phyloP scores from a whole-genome alignment of 140 eudicot genomes.

The Flaveria floridana region DNA sequence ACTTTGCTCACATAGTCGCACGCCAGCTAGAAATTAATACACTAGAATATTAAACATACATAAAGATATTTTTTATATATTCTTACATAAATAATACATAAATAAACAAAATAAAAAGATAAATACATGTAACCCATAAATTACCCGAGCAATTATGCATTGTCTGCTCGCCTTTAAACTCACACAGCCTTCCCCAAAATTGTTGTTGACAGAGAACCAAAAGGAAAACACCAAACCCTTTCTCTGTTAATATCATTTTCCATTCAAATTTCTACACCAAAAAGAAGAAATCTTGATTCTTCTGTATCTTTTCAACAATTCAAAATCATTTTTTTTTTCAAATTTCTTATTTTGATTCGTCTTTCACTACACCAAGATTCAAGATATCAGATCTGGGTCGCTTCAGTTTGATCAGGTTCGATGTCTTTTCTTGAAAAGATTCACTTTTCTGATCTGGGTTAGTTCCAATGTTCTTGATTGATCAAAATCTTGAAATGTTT shows the following conservation, averaged over 20 bases:
- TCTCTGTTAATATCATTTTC: slow-evolving; percentile 10
- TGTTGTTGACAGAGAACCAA: slow-evolving; percentile 32
- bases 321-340: slow-evolving; percentile 17
- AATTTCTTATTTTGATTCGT: slow-evolving; percentile 8
- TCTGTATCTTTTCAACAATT: not conserved
- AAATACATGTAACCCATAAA: slow-evolving; percentile 33
- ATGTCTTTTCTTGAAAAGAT: slow-evolving; percentile 10
- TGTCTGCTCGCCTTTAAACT: slow-evolving; percentile 33
- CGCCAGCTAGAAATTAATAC: slow-evolving; percentile 32
- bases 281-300: slow-evolving; percentile 24
- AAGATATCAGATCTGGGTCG: slow-evolving; percentile 32
- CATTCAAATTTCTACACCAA: slow-evolving; percentile 11
- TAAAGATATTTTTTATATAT: not conserved
- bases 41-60: not conserved
- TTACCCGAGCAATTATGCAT: slow-evolving; percentile 30
- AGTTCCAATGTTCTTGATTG: slow-evolving; percentile 26
- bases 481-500: slow-evolving; percentile 27
- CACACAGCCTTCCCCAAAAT: slow-evolving; percentile 22
- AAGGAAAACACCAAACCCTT: slow-evolving; percentile 30
- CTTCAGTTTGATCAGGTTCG: slow-evolving; percentile 37
- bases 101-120: not conserved
- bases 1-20: slow-evolving; percentile 11
- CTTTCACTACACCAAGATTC: slow-evolving; percentile 25
- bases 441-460: slow-evolving; percentile 36
- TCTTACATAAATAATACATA: not conserved